Evolutionary conservation across 2,329 filamentous ascomycete genomes (phyloP).

Genomic region (Trichoderma asperellum): DNA sequence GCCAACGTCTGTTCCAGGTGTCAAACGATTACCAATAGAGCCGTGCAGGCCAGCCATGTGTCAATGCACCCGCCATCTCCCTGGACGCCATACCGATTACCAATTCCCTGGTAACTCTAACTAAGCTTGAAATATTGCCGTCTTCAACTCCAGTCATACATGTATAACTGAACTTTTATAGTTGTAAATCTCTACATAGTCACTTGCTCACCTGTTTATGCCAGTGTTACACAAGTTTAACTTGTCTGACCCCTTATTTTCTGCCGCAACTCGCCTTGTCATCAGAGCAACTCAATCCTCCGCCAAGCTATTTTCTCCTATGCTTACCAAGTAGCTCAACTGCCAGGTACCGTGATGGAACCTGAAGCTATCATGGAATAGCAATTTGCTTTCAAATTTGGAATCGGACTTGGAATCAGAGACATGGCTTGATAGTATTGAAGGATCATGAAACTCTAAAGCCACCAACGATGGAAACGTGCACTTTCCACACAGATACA

Average conservation of each 20-base stretch:
- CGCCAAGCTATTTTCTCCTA: background rate
- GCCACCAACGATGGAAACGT: background rate
- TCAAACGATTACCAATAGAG: background rate
- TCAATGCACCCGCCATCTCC: background rate
- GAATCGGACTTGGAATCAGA: too few relatives aligned
- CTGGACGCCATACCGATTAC: background rate
- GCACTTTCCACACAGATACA: background rate
- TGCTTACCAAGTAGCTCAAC: background rate
- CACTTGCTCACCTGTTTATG: background rate
- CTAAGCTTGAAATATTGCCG: background rate
- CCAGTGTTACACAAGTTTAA: background rate
- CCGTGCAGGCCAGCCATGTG: background rate
- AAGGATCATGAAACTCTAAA: background rate
- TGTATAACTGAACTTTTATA: background rate
- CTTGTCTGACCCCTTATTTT: background rate
- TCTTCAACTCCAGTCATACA: background rate
- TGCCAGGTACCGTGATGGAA: background rate
- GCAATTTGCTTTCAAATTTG: too few relatives aligned
- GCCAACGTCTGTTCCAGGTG: background rate
- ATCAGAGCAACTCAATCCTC: background rate
- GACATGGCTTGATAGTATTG: background rate
- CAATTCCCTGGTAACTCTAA: background rate
- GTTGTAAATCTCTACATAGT: background rate
- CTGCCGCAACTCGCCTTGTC: background rate
- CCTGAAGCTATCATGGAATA: too few relatives aligned